Percentiles rank a stretch among this genome's conserved stretches.
phyloP scores from a whole-genome alignment of 2,329 filamentous ascomycete genomes.

The Clonostachys rosea region DNA sequence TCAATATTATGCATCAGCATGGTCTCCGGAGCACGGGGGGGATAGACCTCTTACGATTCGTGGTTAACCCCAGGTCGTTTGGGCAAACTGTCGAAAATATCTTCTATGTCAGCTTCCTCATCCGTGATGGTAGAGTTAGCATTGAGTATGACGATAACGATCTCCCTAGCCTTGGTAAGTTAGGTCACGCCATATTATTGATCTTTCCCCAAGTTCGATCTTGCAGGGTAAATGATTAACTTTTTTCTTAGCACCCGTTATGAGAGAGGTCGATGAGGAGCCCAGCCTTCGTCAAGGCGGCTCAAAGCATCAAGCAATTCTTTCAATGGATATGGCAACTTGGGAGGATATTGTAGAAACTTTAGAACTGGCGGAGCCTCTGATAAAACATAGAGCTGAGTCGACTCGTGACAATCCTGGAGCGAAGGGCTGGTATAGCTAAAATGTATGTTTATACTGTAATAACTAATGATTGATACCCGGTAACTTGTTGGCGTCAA shows the following conservation, averaged over 20 bases:
- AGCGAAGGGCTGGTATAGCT: constrained; percentile 63
- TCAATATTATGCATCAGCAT: constrained; percentile 57
- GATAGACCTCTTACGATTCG: constrained; percentile 79
- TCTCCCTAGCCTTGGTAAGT: constrained; percentile 54
- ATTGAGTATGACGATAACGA: constrained; percentile 69
- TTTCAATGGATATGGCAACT: constrained; percentile 79
- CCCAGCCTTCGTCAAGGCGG: constrained; percentile 43
- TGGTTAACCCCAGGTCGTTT: constrained; percentile 85
- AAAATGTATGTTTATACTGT: constrained; percentile 3
- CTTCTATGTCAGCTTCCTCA: constrained; percentile 93
- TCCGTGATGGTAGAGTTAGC: constrained; percentile 76
- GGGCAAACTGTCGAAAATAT: constrained; percentile 95
- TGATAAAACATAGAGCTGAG: constrained; percentile 80
- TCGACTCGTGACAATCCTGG: constrained; percentile 38
- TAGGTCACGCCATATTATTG: constrained; percentile 49
- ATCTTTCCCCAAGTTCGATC: background rate
- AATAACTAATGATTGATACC: no score
- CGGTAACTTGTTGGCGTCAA: no score
- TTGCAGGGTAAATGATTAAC: constrained; percentile 8
- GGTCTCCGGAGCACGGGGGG: constrained; percentile 65
- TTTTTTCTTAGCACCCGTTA: constrained; percentile 19
- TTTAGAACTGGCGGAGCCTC: constrained; percentile 71
- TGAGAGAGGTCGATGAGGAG: constrained; percentile 40
- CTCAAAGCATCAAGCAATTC: constrained; percentile 77
- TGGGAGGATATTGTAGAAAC: constrained; percentile 76